These are phyloP conservation scores for Sugiyamaella neomexicana DNA, from an alignment of 1,139 yeast species.

Conservation along the genomic window DNA sequence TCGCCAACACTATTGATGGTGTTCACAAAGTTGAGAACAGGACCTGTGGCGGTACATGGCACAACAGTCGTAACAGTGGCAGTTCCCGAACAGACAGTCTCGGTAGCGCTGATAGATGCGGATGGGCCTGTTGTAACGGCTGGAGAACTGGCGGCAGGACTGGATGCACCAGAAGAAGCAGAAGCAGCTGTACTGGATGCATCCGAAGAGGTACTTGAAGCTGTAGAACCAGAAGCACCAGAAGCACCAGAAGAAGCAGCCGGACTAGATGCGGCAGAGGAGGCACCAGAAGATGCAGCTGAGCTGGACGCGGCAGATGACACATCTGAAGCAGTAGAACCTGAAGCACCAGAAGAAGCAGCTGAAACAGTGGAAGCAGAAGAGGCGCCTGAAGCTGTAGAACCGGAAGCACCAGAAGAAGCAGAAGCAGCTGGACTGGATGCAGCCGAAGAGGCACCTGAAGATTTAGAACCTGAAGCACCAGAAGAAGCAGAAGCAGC, in stretches of 20 bases:
- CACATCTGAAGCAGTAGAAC: neutral
- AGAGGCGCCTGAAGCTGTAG: neutral
- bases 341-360: neutral
- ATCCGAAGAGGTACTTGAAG: neutral
- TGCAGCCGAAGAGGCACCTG: neutral
- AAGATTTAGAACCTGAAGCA: neutral
- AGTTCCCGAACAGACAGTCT: constrained; percentile 12
- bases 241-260: neutral
- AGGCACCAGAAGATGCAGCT: neutral
- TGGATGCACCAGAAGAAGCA: constrained; percentile 4
- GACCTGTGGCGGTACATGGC: constrained; percentile 14
- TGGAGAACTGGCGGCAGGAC: constrained; percentile 1
- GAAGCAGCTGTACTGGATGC: constrained; percentile 10
- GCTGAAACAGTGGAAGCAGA: neutral
- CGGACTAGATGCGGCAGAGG: neutral
- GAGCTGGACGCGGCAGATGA: neutral
- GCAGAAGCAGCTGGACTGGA: neutral
- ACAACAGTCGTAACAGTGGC: constrained; percentile 10
- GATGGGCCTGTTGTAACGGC: constrained; percentile 8
- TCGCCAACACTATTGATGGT: constrained; percentile 11
- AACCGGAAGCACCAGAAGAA: neutral
- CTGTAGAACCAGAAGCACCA: neutral
- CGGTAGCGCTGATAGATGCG: constrained; percentile 10
- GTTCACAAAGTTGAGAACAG: constrained; percentile 7
- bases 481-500: neutral